Evolutionary conservation across 1,284 basidiomycete species (phyloP), one percentile per base, ranked within the genome.

Genomic region (Cutaneotrichosporon dermatis): DNA sequence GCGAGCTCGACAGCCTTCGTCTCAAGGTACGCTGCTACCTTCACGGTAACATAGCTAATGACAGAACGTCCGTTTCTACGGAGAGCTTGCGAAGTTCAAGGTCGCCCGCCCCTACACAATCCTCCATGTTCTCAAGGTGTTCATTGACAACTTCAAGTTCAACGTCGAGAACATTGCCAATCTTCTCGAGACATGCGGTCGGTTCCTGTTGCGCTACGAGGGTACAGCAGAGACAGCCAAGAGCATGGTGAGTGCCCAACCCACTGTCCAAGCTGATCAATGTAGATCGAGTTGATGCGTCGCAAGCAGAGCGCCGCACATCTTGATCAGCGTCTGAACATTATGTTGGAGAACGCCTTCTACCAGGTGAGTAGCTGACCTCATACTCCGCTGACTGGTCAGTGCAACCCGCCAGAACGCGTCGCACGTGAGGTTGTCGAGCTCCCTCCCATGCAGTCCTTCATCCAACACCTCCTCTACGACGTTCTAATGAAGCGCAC

Each of bases 321-420:
- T 71, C 85, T 99, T 44, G 94, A 99, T 76, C 88, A 91, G 70
- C 83, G 93, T 10, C 92, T 96, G 69, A 81, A 88, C 4, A 82
- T 98, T 35, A 80, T 98, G 66, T 84, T 99, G 37, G 96, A 99
- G 77, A 99, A 99, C 74, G 96, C 96, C 0, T 99, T 98, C 77
- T 99, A 98, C 74, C 92, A 92, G 83, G 90, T 90, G 61, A 58
- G 79, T 70, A 35, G 6, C 11, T 7, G 12, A n/a, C 8, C 12
- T 8, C 4, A 1, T 37, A 4, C 8, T 40, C 15, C 4, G 44
- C 43, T 16, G 7, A 6, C 59, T 66, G 43, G 57, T 10, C 67
- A 98, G 88, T 97, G 94, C 77, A 97, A 99, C 71, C 96, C 96
- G 3, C 96, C 96, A 0, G 93, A 98, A 69, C 86, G 96, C 57